Conservation (phyloP, 495 filamentous ascomycete species). For the Penicillium egyptiacum region DNA sequence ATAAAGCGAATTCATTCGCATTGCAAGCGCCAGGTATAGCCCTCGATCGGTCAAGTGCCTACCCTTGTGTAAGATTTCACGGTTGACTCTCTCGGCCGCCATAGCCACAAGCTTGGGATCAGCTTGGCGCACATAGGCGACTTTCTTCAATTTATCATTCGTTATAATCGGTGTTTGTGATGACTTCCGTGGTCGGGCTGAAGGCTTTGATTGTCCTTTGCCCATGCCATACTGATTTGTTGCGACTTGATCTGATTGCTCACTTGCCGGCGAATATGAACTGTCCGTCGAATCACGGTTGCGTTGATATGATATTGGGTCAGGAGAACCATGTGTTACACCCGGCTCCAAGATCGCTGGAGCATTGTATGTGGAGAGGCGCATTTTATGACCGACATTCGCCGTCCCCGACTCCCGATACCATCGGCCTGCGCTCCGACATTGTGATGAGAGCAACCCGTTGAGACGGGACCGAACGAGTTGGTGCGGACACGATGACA, state of each 20-base stretch:
- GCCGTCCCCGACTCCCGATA: slow-evolving; percentile 20
- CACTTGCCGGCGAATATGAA: neutral
- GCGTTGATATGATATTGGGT: neutral
- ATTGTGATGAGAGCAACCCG: slow-evolving; percentile 32
- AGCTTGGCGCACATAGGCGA: slow-evolving; percentile 8
- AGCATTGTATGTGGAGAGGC: slow-evolving; percentile 17
- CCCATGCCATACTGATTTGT: neutral
- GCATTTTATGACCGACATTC: slow-evolving; percentile 17
- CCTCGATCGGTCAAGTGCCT: slow-evolving; percentile 21
- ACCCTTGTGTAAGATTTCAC: slow-evolving; percentile 18
- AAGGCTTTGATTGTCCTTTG: neutral
- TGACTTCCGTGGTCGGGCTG: neutral
- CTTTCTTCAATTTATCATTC: slow-evolving; percentile 11
- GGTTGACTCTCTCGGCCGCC: slow-evolving; percentile 20
- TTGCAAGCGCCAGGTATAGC: slow-evolving; percentile 19
- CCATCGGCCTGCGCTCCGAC: slow-evolving; percentile 25
- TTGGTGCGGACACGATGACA: slow-evolving; percentile 39
- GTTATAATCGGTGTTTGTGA: neutral
- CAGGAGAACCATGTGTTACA: neutral
- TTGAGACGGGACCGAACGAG: slow-evolving; percentile 34
- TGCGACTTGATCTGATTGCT: neutral
- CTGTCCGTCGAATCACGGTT: neutral
- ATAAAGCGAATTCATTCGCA: slow-evolving; percentile 29
- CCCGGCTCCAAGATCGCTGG: slow-evolving; percentile 1
- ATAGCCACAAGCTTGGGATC: slow-evolving; percentile 14